A percentile compares a stretch with the other conserved stretches of the same genome.
Conservation (phyloP, 78 protist genomes). For the Bodo saltans region DNA sequence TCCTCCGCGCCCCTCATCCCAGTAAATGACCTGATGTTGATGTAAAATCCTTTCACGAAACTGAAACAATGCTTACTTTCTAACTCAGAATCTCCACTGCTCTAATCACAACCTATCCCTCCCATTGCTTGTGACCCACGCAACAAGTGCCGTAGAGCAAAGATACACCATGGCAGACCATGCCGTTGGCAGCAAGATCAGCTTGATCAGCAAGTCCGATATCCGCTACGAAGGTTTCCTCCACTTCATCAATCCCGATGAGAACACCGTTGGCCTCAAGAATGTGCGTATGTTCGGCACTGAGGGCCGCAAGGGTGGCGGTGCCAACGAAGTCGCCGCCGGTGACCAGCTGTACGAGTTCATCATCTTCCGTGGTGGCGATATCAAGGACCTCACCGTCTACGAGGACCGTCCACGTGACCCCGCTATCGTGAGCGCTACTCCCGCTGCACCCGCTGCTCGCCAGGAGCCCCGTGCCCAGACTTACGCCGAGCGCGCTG, state of each 20-base stretch:
- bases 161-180: conserved; percentile 1
- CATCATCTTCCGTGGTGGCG: conserved; percentile 56
- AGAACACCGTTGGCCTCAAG: conserved; percentile 39
- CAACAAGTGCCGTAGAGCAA: too few relatives aligned
- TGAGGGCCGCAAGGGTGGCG: conserved; percentile 58
- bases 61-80: too few relatives aligned
- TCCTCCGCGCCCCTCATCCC: too few relatives aligned
- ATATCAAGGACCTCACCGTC: conserved; percentile 63
- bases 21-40: too few relatives aligned
- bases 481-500: too few relatives aligned
- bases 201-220: conserved; percentile 45
- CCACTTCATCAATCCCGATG: conserved; percentile 39
- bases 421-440: conserved; percentile 23
- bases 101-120: too few relatives aligned
- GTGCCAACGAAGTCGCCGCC: conserved; percentile 38
- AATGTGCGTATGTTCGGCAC: conserved; percentile 59
- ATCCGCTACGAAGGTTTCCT: conserved; percentile 57
- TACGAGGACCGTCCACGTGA: conserved; percentile 19
- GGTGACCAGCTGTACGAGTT: conserved; percentile 39
- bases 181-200: conserved; percentile 42
- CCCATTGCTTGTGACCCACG: too few relatives aligned
- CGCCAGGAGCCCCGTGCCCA: too few relatives aligned
- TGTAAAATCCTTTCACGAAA: too few relatives aligned
- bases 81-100: too few relatives aligned
- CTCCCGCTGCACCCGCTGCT: neutral